phyloP scores from a whole-genome alignment of 805 yeast genomes.

The Candida arabinofermentans region DNA sequence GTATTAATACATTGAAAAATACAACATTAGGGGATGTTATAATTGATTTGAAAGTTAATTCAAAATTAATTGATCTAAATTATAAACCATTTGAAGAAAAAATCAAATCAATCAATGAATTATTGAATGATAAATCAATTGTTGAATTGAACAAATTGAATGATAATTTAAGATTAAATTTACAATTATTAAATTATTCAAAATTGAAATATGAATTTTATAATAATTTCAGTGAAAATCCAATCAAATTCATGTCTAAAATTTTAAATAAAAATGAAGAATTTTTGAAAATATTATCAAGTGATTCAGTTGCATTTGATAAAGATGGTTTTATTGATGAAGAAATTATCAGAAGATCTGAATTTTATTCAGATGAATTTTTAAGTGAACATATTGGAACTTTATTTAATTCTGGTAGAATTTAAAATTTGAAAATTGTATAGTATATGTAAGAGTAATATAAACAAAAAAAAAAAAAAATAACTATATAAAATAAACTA shows the following conservation, averaged over 20 bases:
- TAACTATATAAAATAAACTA: background rate
- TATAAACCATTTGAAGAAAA: constrained; percentile 33
- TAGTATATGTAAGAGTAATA: background rate
- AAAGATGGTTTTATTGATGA: constrained; percentile 20
- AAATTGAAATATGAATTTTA: constrained; percentile 75
- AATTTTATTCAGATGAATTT: constrained; percentile 75
- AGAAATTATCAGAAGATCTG: constrained; percentile 57
- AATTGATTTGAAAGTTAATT: constrained; percentile 64
- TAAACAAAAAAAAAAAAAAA: too few relatives aligned
- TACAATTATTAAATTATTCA: constrained; percentile 50
- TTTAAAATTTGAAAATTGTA: constrained; percentile 20
- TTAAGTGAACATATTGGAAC: constrained; percentile 76
- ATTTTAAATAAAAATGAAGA: constrained; percentile 81
- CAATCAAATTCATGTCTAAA: constrained; percentile 65
- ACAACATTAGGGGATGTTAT: constrained; percentile 77
- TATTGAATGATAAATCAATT: constrained; percentile 40
- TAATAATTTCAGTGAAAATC: constrained; percentile 67
- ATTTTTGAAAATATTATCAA: constrained; percentile 77
- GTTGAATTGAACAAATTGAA: constrained; percentile 34
- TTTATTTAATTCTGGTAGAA: constrained; percentile 55
- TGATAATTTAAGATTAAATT: constrained; percentile 40
- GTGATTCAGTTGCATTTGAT: constrained; percentile 51
- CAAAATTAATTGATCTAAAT: constrained; percentile 34
- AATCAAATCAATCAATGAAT: constrained; percentile 37
- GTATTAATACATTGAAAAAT: constrained; percentile 70